Percentiles rank a stretch among this genome's conserved stretches.
phyloP scores from a whole-genome alignment of 805 yeast species.

The Metschnikowia kunwiensis region DNA sequence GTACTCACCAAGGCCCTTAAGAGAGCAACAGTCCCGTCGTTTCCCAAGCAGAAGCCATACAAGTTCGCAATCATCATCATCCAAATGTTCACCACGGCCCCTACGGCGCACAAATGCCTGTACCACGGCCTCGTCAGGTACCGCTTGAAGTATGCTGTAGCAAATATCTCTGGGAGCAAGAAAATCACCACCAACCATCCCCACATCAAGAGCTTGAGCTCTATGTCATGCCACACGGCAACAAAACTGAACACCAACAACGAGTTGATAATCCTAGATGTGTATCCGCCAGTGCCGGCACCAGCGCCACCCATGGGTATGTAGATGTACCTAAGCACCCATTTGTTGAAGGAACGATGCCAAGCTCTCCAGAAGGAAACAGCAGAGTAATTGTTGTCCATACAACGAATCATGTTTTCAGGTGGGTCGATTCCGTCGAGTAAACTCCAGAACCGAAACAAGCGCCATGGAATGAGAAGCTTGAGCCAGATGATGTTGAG shows the following conservation, averaged over 20 bases:
- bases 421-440: slow-evolving; percentile 95
- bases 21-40: slow-evolving; percentile 73
- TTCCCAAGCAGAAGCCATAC: slow-evolving; percentile 91
- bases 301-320: slow-evolving; percentile 85
- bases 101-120: slow-evolving; percentile 78
- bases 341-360: slow-evolving; percentile 91
- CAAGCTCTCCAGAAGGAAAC: slow-evolving; percentile 98
- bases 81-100: slow-evolving; percentile 90
- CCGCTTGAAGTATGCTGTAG: slow-evolving; percentile 44
- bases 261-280: slow-evolving; percentile 68
- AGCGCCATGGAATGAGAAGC: slow-evolving; percentile 90
- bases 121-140: slow-evolving; percentile 59
- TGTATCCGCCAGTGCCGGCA: slow-evolving; percentile 41
- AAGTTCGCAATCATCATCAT: slow-evolving; percentile 97
- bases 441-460: slow-evolving; percentile 89
- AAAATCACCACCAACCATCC: slow-evolving; percentile 92
- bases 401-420: slow-evolving; percentile 95
- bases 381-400: slow-evolving; percentile 90
- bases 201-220: slow-evolving; percentile 83
- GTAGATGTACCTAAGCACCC: slow-evolving; percentile 86
- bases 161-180: slow-evolving; percentile 77
- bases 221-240: slow-evolving; percentile 98
- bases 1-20: slow-evolving; percentile 72
- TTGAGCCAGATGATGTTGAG: slow-evolving; percentile 92
- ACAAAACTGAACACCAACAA: slow-evolving; percentile 90